These are phyloP conservation scores for Anacardium occidentale DNA, from an alignment of 345 rosid species.

Conservation along the genomic window DNA sequence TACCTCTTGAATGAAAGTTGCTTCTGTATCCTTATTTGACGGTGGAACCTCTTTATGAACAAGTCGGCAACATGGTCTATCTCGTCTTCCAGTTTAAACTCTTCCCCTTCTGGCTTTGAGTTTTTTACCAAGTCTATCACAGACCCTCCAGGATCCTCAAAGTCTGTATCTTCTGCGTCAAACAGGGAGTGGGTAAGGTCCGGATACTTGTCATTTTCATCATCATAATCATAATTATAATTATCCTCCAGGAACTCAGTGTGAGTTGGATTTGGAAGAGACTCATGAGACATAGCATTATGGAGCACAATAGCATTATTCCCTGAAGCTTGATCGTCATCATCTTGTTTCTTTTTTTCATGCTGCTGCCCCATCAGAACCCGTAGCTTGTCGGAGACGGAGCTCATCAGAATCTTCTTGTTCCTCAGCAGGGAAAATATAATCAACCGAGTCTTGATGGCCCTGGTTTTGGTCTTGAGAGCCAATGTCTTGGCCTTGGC, in stretches of 20 bases:
- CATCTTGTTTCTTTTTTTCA: conserved; percentile 4
- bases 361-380: conserved; percentile 24
- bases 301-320: conserved; percentile 15
- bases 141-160: conserved; percentile 56
- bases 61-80: conserved; percentile 76
- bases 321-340: conserved; percentile 17
- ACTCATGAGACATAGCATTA: conserved; percentile 17
- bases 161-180: conserved; percentile 24
- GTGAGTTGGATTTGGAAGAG: conserved; percentile 22
- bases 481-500: conserved; percentile 49
- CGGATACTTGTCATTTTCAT: conserved; percentile 42
- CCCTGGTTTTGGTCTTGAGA: conserved; percentile 55
- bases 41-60: conserved; percentile 66
- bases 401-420: conserved; percentile 46
- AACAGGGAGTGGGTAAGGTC: conserved; percentile 54
- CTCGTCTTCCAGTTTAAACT: conserved; percentile 79
- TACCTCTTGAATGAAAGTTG: conserved; percentile 50
- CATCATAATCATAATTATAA: conserved; percentile 14
- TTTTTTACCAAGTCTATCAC: conserved; percentile 75
- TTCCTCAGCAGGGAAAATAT: conserved; percentile 61
- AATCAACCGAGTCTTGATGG: conserved; percentile 56
- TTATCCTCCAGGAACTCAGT: conserved; percentile 6
- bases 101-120: conserved; percentile 63
- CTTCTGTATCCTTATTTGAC: conserved; percentile 77
- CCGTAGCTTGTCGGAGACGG: conserved; percentile 56